Evolutionary conservation across 192 early-diverging fungal species (phyloP), one percentile per base, ranked within the genome.

Genomic region (Spizellomyces sp.): DNA sequence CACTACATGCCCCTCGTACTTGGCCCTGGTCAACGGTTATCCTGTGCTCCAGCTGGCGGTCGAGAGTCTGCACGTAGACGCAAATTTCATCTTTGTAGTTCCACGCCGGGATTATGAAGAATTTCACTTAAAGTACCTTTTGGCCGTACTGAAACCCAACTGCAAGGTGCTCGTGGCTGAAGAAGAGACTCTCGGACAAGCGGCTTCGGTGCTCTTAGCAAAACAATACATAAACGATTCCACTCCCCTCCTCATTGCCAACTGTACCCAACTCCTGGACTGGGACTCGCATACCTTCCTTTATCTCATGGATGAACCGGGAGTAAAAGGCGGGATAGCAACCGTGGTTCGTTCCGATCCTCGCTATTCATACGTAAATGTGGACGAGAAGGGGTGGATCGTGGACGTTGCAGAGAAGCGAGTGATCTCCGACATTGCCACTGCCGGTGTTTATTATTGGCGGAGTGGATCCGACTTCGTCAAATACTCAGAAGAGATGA

Each of bases 361-460:
- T 21, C 57, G 57, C 6, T 58, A 58, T 15, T 58, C 57, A 8
- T 58, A 58, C 57, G 57, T 58, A 8, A 58, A 58, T 21, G 14
- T 58, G 9, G 6, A 8, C 9, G 9, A 8, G 22, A 15, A 10
- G 9, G 41, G 21, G 48, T 14, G 9, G 8, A 42, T 67, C 5
- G 14, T n/a, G 48, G 66, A 45, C 1, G 19, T 67, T 47, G 43
- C 36, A 41, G 66, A 67, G 52, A 67, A 48, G 47, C 27, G 56
- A n/a, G 66, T 67, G 12, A 60, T 67, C 66, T 47, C 43, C 66
- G 17, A 67, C 9, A 64, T 36, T 64, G 66, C 66, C 17, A 63
- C 66, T n/a, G 41, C 43, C 8, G 66, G 66, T 8, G 48, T 67
- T 6, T 67, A 67, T 21, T 67, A 47, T 47, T 67, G 66, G 66